Base-by-base conservation (phyloP, 1,139 yeast species). In the Suhomyces ambrosiae region DNA sequence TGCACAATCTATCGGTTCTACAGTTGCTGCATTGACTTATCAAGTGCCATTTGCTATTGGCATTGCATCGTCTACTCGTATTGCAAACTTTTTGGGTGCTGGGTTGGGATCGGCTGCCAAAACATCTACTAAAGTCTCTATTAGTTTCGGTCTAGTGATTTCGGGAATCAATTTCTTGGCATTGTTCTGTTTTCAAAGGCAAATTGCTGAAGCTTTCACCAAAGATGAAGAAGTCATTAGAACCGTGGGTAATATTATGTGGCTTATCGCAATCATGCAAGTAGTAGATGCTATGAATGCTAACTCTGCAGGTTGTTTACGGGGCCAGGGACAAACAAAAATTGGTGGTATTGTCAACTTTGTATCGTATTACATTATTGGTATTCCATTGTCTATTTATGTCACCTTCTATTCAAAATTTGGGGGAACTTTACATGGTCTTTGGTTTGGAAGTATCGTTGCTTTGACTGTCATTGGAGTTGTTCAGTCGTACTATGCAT, bases 1-100 rank as follows among this genome's bases (percentile, higher is more conserved):
- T 6, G 79, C 82, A 0, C 83, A 78, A 52, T 74, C 80, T 2
- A 73, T 77, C 28, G 76, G 80, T 31, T 65, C 80, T 10, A 76
- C 82, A 1, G 69, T 76, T 68, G 81, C 80, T 1, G 66, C 79
- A 3, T 58, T 58, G 43, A 76, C 75, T 6, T 72, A 71, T 46
- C 77, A 71, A 47, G 69, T 78, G 18, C 82, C 83, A 22, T 78
- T 77, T 53, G 82, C 81, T 7, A 74, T 78, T 35, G 79, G 82
- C 3, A 78, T 78, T 50, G 82, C 82, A 3, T 69, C 79, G 3
- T 74, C 80, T 3, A 76, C 83, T 3, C 65, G 83, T 50, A 74
- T 78, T 43, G 82, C 82, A 19, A 77, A 77, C 49, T 77, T 70
- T 44, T 63, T 78, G 42, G 83, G 83, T 15, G 81, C 82, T 9